Base-by-base conservation (phyloP, 805 yeast species). In the Tetrapisispora arboricola region DNA sequence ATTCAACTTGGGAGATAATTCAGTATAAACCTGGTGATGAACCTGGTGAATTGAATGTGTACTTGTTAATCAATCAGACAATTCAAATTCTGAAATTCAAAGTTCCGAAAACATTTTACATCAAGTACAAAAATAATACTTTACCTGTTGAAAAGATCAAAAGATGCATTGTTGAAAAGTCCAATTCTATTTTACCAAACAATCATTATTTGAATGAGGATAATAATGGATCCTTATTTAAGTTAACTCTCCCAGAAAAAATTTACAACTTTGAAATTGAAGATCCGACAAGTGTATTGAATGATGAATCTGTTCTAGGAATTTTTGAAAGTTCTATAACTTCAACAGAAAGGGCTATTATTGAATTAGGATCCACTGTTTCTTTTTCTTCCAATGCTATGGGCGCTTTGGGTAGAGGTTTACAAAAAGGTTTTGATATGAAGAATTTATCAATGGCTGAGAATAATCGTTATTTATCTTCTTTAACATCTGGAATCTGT, bases 381-480 rank as follows among this genome's bases (percentile, higher is more conserved):
- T 69, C 70, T 13, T 80, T 88, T 47, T 84, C 78, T 47, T 80
- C 80, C 34, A 66, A 76, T 1, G 69, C 73, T 41, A 73, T 84
- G n/a, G 96, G 96, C 8, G 77, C 87, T 0, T 65, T 94, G 9
- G 94, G 96, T 7, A 75, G 73, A 51, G 94, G 96, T 22, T 64
- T 92, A 43, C 87, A 84, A 50, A 72, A 73, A 44, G 98, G 98
- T 0, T 94, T 94, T 60, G 76, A 81, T 12, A 54, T 73, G 42
- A 74, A 74, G 38, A 78, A 79, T 57, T 60, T 76, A 27, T 64
- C 65, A 22, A 55, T 63, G 40, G 63, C 71, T 6, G 73, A 75
- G 5, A 55, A 72, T 12, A 68, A 66, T 3, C 60, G 66, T 32
- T 85, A 86, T 51, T 61, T 86, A 47, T 61, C 66, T 38, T 61